These are phyloP conservation scores for Vitis hybrid DNA, from an alignment of 177 flowering plant species.

Conservation along the genomic window DNA sequence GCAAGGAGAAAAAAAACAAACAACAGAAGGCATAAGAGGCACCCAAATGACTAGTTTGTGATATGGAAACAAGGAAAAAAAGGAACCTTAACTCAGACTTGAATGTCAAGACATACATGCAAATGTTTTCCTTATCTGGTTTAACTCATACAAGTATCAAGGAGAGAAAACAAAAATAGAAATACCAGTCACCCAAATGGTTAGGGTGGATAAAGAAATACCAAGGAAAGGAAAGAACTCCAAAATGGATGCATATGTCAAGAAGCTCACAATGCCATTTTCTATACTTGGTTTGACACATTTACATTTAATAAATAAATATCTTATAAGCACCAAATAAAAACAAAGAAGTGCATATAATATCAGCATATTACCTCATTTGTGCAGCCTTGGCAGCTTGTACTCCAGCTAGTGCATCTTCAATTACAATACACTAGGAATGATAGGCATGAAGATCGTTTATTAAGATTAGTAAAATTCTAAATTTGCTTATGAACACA, in stretches of 20 bases:
- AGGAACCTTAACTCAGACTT: neutral
- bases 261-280: neutral
- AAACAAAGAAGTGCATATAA: conserved; percentile 4
- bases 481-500: neutral
- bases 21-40: too few species aligned
- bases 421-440: conserved; percentile 85
- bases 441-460: conserved; percentile 1
- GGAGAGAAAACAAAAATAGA: too few species aligned
- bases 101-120: neutral
- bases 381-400: conserved; percentile 95
- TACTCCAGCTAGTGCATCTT: conserved; percentile 97
- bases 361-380: conserved; percentile 62
- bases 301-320: neutral
- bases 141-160: too few species aligned
- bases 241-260: too few species aligned
- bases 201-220: too few species aligned
- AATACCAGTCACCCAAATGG: too few species aligned
- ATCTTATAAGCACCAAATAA: neutral
- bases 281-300: neutral
- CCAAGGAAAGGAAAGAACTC: too few species aligned
- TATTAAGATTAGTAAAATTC: neutral
- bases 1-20: too few species aligned
- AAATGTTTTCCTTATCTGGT: neutral
- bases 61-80: neutral
- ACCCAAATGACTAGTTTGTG: too few species aligned